Percentiles rank a stretch among this genome's conserved stretches.
phyloP scores from a whole-genome alignment of 441 rosid genomes.

The Aleurites moluccanus region DNA sequence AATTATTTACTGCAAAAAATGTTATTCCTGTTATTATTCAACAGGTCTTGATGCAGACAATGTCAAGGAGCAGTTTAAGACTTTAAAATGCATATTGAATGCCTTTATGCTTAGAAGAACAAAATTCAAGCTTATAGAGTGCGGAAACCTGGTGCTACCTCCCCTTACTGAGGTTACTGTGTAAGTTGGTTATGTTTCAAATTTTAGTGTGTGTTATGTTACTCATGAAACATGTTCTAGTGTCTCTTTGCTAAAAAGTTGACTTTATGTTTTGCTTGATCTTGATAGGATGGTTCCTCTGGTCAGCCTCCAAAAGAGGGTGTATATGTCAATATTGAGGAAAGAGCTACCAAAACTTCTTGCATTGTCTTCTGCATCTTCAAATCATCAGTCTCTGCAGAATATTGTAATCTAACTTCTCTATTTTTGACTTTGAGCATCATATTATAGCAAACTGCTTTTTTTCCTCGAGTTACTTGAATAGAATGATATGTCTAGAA shows the following conservation, averaged over 20 bases:
- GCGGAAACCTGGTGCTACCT: conserved; percentile 74
- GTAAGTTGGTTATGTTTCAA: conserved; percentile 40
- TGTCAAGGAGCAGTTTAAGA: conserved; percentile 48
- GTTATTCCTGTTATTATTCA: conserved; percentile 16
- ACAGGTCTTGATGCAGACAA: conserved; percentile 44
- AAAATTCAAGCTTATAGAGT: conserved; percentile 65
- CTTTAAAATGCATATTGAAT: conserved; percentile 54
- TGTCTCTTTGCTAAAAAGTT: conserved; percentile 1
- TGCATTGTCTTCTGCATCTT: conserved; percentile 59
- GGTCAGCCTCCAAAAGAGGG: conserved; percentile 71
- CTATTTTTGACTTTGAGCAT: conserved; percentile 11
- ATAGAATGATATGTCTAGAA: neutral
- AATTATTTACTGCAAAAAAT: neutral
- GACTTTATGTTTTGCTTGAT: conserved; percentile 2
- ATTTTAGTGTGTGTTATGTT: neutral
- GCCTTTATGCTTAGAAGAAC: conserved; percentile 93
- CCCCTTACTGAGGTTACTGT: conserved; percentile 84
- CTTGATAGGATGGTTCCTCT: conserved; percentile 74
- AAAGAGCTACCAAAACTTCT: conserved; percentile 88
- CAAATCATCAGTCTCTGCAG: conserved; percentile 71
- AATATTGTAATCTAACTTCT: conserved; percentile 58
- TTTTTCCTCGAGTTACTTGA: conserved; percentile 4
- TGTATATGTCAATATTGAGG: conserved; percentile 77
- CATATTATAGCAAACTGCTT: neutral
- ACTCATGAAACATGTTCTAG: conserved; percentile 1